Base-by-base conservation (phyloP, 2,329 filamentous ascomycete species). In the Epichloe coenophiala region DNA sequence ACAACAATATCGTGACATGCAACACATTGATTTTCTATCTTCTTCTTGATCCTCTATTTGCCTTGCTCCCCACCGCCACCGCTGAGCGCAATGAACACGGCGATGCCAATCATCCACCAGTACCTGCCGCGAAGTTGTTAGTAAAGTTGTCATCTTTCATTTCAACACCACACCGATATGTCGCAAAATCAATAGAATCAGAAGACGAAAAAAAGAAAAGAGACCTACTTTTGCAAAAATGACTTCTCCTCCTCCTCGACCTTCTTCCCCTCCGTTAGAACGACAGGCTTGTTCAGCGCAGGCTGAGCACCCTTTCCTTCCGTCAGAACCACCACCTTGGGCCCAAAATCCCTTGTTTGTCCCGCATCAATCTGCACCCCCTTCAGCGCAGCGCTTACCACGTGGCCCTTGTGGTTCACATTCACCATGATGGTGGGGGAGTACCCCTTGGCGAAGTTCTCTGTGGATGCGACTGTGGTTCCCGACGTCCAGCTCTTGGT, bases 321-420 rank as follows among this genome's bases (percentile, higher is more conserved):
- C 23, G 69, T 65, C 43, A 75, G 59, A 45, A 84, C 66, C 48
- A 72, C 63, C 7, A 75, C 77, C 67, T 78, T 72, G 43, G 81
- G 79, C 0, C 78, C 79, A 66, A 83, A 83, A 61, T 83, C 79
- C 55, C 80, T 71, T 58, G 80, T 84, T 57, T 77, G 71, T 2
- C 80, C 80, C 11, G 80, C 80, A 61, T 84, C 80, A 51, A 84
- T 77, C 57, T 63, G 63, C 19, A 79, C 73, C n/a, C 79, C 79
- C 61, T 74, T 75, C 45, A 74, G 62, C 36, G 70, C 69, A 13
- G 73, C 76, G 27, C 78, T 74, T 46, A 80, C 58, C 2, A 78
- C 65, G 7, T 65, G 63, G 7, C 71, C 73, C 39, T 55, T 53
- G 21, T 60, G 61, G 55, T 75, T 73, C 38, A 82, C 66, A 2